Conservation (phyloP, 1,284 basidiomycete species). For the Rhodotorula sp. region DNA sequence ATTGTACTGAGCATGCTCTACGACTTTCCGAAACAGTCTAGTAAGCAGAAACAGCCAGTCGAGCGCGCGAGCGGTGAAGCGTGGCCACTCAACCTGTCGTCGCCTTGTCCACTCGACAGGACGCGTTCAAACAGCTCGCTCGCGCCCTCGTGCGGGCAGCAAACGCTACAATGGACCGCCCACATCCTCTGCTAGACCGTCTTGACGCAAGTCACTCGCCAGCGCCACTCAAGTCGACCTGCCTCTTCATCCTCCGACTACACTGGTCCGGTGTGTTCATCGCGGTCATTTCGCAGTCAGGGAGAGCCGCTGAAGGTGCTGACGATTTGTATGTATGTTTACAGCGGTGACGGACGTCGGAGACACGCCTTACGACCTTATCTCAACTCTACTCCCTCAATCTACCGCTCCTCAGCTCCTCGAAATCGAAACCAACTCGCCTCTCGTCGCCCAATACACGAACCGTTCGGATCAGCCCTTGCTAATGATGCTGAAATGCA, state of each 20-base stretch:
- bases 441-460: conserved; percentile 15
- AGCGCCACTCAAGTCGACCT: background rate
- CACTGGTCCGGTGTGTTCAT: conserved; percentile 15
- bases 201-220: background rate
- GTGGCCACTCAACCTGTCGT: background rate
- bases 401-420: conserved; percentile 20
- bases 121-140: background rate
- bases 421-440: conserved; percentile 24
- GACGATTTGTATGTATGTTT: background rate
- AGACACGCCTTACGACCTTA: conserved; percentile 17
- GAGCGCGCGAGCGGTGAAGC: background rate
- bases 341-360: conserved; percentile 30
- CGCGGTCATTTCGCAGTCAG: too few species aligned
- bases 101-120: background rate
- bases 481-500: background rate
- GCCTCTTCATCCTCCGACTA: conserved; percentile 6
- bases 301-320: background rate
- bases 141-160: too few species aligned
- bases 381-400: conserved; percentile 8
- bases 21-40: too few species aligned
- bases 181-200: conserved; percentile 1
- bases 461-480: conserved; percentile 2
- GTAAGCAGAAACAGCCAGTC: too few species aligned
- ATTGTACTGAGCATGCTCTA: background rate
- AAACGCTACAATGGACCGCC: background rate